Evolutionary conservation across 257 asterid species (phyloP).

Genomic region (Salvia miltiorrhiza): DNA sequence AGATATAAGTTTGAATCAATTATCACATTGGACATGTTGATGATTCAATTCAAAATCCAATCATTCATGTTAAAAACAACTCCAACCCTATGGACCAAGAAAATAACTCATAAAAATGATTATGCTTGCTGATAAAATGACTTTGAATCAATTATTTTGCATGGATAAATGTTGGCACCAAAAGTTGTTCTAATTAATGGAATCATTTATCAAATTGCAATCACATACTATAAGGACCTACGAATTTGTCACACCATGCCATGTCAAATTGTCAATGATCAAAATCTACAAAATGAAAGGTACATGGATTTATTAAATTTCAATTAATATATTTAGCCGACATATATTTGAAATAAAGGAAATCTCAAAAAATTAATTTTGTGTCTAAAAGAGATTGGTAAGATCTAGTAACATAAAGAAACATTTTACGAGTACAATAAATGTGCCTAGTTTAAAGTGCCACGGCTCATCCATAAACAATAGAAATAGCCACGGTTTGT

Average conservation of each 20-base stretch:
- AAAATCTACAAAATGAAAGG: not conserved
- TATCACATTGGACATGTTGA: not conserved
- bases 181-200: not conserved
- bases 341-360: too few relatives aligned
- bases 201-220: conserved; percentile 8
- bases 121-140: conserved; percentile 3
- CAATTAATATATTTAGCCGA: not conserved
- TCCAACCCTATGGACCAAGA: conserved; percentile 14
- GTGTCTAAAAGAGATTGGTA: too few relatives aligned
- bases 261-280: conserved; percentile 14
- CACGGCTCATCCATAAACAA: too few relatives aligned
- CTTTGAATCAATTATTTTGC: conserved; percentile 17
- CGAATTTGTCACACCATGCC: conserved; percentile 20
- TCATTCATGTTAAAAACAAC: conserved; percentile 7
- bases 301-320: not conserved
- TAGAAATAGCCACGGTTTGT: too few relatives aligned
- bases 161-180: conserved; percentile 13
- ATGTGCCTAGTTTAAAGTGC: too few relatives aligned
- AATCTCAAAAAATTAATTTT: too few relatives aligned
- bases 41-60: conserved; percentile 9
- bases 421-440: too few relatives aligned
- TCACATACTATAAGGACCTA: conserved; percentile 10
- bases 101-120: conserved; percentile 13
- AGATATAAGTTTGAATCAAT: not conserved
- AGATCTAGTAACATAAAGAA: too few relatives aligned